A percentile compares a stretch with the other conserved stretches of the same genome.
Evolutionary conservation across 805 yeast species (phyloP).

Genomic region (Starmera caribaea): DNA sequence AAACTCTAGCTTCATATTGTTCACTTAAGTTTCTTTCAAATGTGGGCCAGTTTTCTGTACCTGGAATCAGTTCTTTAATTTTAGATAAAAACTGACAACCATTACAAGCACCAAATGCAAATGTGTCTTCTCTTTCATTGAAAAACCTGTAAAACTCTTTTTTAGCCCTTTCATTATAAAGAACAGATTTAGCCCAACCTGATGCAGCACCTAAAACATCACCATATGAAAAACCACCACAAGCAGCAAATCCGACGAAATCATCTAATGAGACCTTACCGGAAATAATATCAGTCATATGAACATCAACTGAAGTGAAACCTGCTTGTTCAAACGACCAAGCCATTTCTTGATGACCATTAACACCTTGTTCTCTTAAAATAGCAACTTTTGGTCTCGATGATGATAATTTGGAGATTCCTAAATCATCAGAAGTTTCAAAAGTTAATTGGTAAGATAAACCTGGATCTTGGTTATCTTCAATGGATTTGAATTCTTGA

Average conservation of each 20-base stretch:
- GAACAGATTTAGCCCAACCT: conserved; percentile 97
- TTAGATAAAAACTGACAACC: conserved; percentile 95
- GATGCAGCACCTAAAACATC: conserved; percentile 98
- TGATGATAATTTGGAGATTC: conserved; percentile 21
- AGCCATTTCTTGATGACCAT: conserved; percentile 98
- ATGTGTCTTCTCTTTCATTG: conserved; percentile 80
- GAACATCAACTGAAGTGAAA: conserved; percentile 87
- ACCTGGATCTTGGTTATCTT: conserved; percentile 87
- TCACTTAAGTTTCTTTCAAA: conserved; percentile 87
- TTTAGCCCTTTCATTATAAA: conserved; percentile 72
- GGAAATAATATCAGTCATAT: conserved; percentile 83
- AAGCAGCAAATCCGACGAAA: conserved; percentile 92
- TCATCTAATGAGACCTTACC: conserved; percentile 66
- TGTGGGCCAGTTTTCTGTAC: conserved; percentile 91
- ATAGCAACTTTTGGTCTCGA: conserved; percentile 85
- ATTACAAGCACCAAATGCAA: conserved; percentile 97
- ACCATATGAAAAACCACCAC: conserved; percentile 99
- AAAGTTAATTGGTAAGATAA: conserved; percentile 70
- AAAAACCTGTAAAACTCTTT: conserved; percentile 72
- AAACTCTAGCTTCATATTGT: conserved; percentile 93
- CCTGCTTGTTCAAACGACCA: conserved; percentile 95
- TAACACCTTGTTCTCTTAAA: conserved; percentile 96
- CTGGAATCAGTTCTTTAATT: conserved; percentile 81
- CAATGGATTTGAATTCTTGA: conserved; percentile 69
- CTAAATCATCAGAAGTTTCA: conserved; percentile 42